These are phyloP conservation scores for Ceratocystis colombiana DNA, from an alignment of 2,329 filamentous ascomycete genomes.

Conservation along the genomic window DNA sequence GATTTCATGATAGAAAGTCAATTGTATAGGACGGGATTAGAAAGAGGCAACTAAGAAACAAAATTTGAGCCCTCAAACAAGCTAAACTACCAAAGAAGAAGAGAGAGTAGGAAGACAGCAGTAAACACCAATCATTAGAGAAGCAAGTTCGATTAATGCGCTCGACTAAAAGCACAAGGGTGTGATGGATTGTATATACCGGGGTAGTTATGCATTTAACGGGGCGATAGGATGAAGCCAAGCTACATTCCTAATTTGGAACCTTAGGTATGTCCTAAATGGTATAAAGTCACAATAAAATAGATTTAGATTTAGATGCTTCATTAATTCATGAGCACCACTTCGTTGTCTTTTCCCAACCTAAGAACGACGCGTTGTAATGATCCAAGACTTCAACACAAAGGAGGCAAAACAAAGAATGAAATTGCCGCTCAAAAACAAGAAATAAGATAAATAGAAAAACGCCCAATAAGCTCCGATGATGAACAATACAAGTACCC, in stretches of 20 bases:
- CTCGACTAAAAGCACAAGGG: neutral
- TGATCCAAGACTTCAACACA: neutral
- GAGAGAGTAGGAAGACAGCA: neutral
- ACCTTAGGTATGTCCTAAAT: neutral
- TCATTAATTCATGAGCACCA: neutral
- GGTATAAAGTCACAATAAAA: neutral
- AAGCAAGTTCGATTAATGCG: conserved; percentile 1
- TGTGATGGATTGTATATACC: neutral
- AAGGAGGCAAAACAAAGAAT: neutral
- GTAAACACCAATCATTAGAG: neutral
- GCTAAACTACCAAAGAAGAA: neutral
- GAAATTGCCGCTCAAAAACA: neutral
- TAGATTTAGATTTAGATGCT: neutral
- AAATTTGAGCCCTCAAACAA: neutral
- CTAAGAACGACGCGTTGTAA: neutral
- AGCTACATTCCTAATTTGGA: conserved; percentile 12
- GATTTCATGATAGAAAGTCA: conserved; percentile 53
- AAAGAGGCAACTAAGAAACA: neutral
- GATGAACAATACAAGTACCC: neutral
- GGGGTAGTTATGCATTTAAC: neutral
- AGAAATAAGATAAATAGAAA: conserved; percentile 11
- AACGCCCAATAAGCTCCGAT: neutral
- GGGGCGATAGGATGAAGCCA: neutral
- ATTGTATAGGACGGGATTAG: neutral
- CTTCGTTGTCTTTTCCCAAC: neutral